Evolutionary conservation across 2,329 filamentous ascomycete species (phyloP).

Genomic region (Pseudofabraea citricarpa): DNA sequence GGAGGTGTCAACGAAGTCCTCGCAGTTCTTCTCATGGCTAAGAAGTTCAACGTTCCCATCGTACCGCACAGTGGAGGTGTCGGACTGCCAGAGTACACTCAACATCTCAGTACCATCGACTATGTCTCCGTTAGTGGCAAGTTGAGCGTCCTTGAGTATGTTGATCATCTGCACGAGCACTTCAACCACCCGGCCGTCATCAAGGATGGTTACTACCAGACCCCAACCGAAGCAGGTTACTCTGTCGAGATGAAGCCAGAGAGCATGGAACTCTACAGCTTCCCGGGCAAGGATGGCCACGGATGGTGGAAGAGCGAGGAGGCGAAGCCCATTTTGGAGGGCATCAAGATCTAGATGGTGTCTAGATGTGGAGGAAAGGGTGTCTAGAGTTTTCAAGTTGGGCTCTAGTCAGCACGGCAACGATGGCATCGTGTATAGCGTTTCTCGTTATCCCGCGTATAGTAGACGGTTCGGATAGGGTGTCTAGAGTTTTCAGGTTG

Average conservation of each 20-base stretch:
- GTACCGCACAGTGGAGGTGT: slow-evolving; percentile 89
- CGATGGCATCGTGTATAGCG: neutral
- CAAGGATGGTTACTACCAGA: slow-evolving; percentile 79
- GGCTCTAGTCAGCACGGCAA: neutral
- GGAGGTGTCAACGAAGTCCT: slow-evolving; percentile 87
- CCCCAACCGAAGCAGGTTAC: slow-evolving; percentile 75
- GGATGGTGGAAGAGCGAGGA: slow-evolving; percentile 2
- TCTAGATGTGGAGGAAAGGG: neutral
- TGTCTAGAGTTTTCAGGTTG: slow-evolving; percentile 25
- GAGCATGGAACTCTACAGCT: slow-evolving; percentile 1
- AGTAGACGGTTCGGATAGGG: no score
- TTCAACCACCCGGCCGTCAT: slow-evolving; percentile 76
- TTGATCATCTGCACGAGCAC: slow-evolving; percentile 88
- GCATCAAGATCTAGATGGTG: neutral
- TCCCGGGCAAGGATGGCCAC: neutral
- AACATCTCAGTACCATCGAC: slow-evolving; percentile 85
- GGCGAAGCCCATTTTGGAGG: neutral
- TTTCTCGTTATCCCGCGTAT: neutral
- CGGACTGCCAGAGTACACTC: slow-evolving; percentile 84
- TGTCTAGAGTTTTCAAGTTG: neutral
- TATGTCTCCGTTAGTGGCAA: slow-evolving; percentile 80
- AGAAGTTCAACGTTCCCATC: slow-evolving; percentile 63
- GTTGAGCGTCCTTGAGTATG: slow-evolving; percentile 77
- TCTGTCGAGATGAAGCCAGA: slow-evolving; percentile 87
- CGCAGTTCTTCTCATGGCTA: slow-evolving; percentile 61